Percentiles rank a stretch among this genome's conserved stretches.
phyloP scores from a whole-genome alignment of 352 stramenopile genomes.

The Pythium monospermum region DNA sequence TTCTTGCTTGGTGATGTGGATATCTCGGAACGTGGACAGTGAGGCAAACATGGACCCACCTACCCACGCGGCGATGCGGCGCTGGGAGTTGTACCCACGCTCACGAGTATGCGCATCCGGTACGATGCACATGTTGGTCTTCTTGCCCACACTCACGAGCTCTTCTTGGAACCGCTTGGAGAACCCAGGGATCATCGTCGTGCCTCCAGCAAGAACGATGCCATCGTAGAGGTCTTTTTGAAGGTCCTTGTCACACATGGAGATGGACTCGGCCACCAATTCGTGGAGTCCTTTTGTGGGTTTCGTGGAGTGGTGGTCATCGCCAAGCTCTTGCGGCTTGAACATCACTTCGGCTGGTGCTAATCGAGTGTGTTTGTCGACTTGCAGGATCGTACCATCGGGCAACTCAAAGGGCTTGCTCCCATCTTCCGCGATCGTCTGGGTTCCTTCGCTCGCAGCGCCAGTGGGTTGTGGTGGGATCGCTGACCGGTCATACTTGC shows the following conservation, averaged over 20 bases:
- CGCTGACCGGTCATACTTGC: slow-evolving; percentile 20
- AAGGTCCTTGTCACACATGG: slow-evolving; percentile 83
- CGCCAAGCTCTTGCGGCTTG: slow-evolving; percentile 83
- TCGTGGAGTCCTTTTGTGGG: slow-evolving; percentile 80
- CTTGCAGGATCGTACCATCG: slow-evolving; percentile 80
- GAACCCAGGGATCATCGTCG: slow-evolving; percentile 80
- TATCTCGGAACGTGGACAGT: slow-evolving; percentile 82
- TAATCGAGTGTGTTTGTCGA: slow-evolving; percentile 72
- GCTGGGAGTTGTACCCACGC: slow-evolving; percentile 84
- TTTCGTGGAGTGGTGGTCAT: slow-evolving; percentile 89
- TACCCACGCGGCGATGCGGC: slow-evolving; percentile 84
- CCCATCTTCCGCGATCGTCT: slow-evolving; percentile 18
- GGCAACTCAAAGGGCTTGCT: slow-evolving; percentile 77
- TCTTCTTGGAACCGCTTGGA: slow-evolving; percentile 79
- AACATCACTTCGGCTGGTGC: slow-evolving; percentile 79
- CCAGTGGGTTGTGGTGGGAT: slow-evolving; percentile 20
- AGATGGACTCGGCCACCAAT: slow-evolving; percentile 72
- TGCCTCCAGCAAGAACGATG: slow-evolving; percentile 80
- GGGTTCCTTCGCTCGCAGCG: slow-evolving; percentile 20
- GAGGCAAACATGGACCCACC: slow-evolving; percentile 88
- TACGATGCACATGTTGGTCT: slow-evolving; percentile 49
- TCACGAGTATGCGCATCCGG: slow-evolving; percentile 74
- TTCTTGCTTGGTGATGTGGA: slow-evolving; percentile 86
- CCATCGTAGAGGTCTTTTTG: slow-evolving; percentile 68
- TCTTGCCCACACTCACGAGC: slow-evolving; percentile 30